phyloP scores from a whole-genome alignment of 768 basidiomycete species.

The Boletus sp. region DNA sequence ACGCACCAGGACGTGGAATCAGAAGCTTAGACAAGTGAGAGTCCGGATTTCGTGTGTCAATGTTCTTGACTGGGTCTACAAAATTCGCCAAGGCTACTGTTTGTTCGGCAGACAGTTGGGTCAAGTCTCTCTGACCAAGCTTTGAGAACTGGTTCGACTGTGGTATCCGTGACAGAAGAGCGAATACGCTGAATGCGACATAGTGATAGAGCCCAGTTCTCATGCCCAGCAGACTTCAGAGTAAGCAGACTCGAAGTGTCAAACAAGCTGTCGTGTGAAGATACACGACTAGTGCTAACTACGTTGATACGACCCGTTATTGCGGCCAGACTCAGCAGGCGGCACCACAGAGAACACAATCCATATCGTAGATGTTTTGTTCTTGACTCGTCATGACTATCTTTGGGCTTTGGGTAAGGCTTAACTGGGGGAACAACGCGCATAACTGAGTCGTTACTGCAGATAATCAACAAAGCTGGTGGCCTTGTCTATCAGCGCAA shows the following conservation, averaged over 20 bases:
- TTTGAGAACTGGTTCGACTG: conserved; percentile 30
- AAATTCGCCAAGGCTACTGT: conserved; percentile 49
- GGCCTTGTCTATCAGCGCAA: conserved; percentile 93
- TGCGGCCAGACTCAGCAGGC: too few relatives aligned
- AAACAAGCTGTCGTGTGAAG: conserved; percentile 11
- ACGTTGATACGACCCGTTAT: too few relatives aligned
- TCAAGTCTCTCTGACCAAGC: conserved; percentile 38
- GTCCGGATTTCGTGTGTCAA: conserved; percentile 62
- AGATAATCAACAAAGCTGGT: conserved; percentile 98
- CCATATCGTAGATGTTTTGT: neutral
- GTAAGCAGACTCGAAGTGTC: too few relatives aligned
- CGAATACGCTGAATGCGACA: conserved; percentile 9
- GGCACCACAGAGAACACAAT: neutral
- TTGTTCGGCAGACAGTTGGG: conserved; percentile 47
- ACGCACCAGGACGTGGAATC: conserved; percentile 79
- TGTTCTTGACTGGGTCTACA: conserved; percentile 63
- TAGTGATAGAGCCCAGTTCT: conserved; percentile 7
- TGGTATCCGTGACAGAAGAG: conserved; percentile 22
- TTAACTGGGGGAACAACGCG: neutral
- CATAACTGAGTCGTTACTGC: conserved; percentile 14
- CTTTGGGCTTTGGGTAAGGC: conserved; percentile 76
- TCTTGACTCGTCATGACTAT: conserved; percentile 57
- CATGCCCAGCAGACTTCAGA: conserved; percentile 10
- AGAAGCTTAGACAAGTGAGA: conserved; percentile 83
- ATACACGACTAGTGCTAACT: neutral